Base-by-base conservation (phyloP, 441 rosid species). In the Populus tomentosa region DNA sequence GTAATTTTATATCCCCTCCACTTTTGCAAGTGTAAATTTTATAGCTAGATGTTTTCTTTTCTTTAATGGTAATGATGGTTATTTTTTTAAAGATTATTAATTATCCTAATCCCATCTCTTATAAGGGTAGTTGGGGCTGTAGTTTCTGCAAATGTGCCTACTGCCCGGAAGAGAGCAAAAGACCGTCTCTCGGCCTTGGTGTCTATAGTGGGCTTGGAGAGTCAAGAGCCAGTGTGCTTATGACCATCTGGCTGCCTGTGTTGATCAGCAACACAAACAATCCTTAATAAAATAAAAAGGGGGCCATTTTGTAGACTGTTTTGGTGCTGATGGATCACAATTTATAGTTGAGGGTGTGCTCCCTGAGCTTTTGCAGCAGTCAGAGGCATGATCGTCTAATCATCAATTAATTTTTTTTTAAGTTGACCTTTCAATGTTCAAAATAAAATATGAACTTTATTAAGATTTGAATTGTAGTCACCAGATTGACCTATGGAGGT, bases 11-110 rank as follows among this genome's bases (percentile, higher is more conserved):
- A 70, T 20, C 70, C 50, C 23, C 50, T 63, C 56, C 24, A 42
- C 23, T 10, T 35, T 63, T 78, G 62, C 7, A 78, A 73, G 13
- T 73, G 81, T 78, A 78, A 73, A 73, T 77, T 65, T 4, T 11
- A 10, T 62, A 70, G 79, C 35, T 67, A 68, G 42, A 18, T 69
- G 38, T 21, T 46, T 46, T 67, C 3, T 18, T 18, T 9, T 56
- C 23, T 75, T 18, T 21, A 46, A 24, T 70, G 14, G 11, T 4
- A 40, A 36, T 21, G 24, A 21, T 4, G 13, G 30, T 23, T 36
- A 13, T 24, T 42, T 40, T 23, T 13, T 69, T 1, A 10, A 40
- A 21, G 72, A 40, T 8, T 9, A 62, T 23, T n/a, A 62, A 62
- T n/a, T 62, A 24, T 10, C 30, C 56, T 46, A 46, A 46, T 38